phyloP scores from a whole-genome alignment of 768 basidiomycete species.

The Rhizopogon vulgaris region DNA sequence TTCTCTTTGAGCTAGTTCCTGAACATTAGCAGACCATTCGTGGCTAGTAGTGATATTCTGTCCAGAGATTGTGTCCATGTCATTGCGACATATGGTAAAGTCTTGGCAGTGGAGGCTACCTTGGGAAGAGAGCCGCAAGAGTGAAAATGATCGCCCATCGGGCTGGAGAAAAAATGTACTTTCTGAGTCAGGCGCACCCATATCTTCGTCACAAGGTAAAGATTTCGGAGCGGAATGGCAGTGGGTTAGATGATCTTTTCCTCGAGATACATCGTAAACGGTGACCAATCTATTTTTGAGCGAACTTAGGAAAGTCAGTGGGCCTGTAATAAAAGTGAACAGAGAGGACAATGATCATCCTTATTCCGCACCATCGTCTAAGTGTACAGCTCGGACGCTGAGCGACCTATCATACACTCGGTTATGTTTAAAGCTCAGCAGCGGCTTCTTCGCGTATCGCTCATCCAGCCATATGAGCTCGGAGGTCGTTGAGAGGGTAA shows the following conservation, averaged over 20 bases:
- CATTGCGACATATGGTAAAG: slow-evolving; percentile 19
- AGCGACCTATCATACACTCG: slow-evolving; percentile 58
- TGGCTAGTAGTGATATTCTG: slow-evolving; percentile 10
- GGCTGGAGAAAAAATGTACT: slow-evolving; percentile 26
- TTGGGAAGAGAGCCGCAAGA: slow-evolving; percentile 43
- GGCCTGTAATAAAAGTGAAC: slow-evolving; percentile 27
- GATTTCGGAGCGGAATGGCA: slow-evolving; percentile 35
- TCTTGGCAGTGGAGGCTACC: slow-evolving; percentile 43
- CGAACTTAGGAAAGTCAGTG: slow-evolving; percentile 54
- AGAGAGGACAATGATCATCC: not conserved
- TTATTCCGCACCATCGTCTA: slow-evolving; percentile 25
- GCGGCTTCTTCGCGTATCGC: slow-evolving; percentile 48
- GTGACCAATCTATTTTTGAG: slow-evolving; percentile 52
- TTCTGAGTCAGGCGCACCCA: slow-evolving; percentile 25
- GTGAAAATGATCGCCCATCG: slow-evolving; percentile 21
- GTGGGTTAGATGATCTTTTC: slow-evolving; percentile 35
- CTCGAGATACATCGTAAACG: slow-evolving; percentile 54
- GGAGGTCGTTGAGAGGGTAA: slow-evolving; percentile 54
- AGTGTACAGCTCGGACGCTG: slow-evolving; percentile 31
- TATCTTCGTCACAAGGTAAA: slow-evolving; percentile 26
- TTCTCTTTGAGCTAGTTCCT: slow-evolving; percentile 27
- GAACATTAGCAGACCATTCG: slow-evolving; percentile 36
- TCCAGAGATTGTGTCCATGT: slow-evolving; percentile 5
- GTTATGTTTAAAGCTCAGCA: slow-evolving; percentile 57
- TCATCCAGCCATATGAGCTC: slow-evolving; percentile 68